A percentile compares a stretch with the other conserved stretches of the same genome.
phyloP scores from a whole-genome alignment of 345 rosid species.

The Eucalyptus sideroxylon region DNA sequence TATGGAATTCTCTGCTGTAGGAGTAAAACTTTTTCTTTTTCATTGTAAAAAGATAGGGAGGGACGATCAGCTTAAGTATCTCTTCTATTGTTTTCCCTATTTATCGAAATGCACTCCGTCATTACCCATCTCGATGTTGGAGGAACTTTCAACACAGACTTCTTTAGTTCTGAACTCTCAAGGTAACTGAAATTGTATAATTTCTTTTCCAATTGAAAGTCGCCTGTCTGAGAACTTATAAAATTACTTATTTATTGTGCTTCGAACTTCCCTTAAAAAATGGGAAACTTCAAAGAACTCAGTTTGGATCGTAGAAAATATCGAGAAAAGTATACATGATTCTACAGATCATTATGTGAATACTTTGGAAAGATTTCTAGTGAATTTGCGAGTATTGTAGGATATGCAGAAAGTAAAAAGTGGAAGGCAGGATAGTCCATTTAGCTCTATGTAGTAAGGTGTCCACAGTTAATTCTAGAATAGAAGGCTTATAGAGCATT shows the following conservation, averaged over 20 bases:
- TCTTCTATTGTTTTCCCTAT: neutral
- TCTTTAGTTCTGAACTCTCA: neutral
- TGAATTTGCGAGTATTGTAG: neutral
- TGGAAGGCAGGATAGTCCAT: neutral
- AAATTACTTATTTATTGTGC: neutral
- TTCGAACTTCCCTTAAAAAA: neutral
- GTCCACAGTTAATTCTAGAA: neutral
- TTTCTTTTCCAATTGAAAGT: neutral
- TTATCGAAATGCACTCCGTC: neutral
- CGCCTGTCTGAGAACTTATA: neutral
- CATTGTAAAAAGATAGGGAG: neutral
- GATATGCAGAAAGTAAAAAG: neutral
- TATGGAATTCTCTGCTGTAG: neutral
- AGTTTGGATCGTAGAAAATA: neutral
- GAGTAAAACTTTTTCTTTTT: neutral
- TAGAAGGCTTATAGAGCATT: too few species aligned
- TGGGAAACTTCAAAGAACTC: neutral
- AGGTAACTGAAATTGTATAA: neutral
- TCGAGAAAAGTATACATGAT: neutral
- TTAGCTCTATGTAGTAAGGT: neutral
- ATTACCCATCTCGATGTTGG: neutral
- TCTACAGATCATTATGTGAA: neutral
- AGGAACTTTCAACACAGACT: neutral
- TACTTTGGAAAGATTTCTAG: neutral
- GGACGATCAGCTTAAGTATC: neutral